Percentiles rank a stretch among this genome's conserved stretches.
These are phyloP conservation scores for Candida tallmaniae DNA, from an alignment of 805 yeast species.

Conservation along the genomic window DNA sequence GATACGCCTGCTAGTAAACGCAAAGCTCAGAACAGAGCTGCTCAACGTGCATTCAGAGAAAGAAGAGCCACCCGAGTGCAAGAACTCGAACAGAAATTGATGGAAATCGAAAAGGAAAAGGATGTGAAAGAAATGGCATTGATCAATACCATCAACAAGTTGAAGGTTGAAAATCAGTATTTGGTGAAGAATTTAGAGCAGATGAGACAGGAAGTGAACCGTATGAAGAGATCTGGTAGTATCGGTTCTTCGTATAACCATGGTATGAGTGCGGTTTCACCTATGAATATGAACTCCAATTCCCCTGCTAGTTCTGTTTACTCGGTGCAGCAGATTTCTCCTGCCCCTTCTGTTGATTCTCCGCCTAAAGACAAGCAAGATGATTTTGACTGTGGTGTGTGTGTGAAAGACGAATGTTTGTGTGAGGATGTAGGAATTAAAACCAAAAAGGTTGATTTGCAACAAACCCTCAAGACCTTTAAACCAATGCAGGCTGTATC, in stretches of 20 bases:
- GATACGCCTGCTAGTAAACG: conserved; percentile 83
- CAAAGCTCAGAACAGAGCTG: conserved; percentile 91
- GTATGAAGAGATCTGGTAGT: conserved; percentile 7
- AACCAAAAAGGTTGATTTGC: conserved; percentile 12
- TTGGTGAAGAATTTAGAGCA: conserved; percentile 41
- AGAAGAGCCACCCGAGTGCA: conserved; percentile 78
- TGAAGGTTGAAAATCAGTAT: conserved; percentile 42
- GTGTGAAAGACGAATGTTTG: conserved; percentile 62
- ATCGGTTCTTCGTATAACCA: not conserved
- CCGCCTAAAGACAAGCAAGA: conserved; percentile 28
- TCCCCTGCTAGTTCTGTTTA: conserved; percentile 28
- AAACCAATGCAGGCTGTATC: conserved; percentile 68
- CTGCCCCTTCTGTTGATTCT: conserved; percentile 48
- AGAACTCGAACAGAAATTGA: conserved; percentile 67
- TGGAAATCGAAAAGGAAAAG: conserved; percentile 63
- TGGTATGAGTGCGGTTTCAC: conserved; percentile 7
- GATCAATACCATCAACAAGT: conserved; percentile 47
- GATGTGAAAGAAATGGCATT: conserved; percentile 55
- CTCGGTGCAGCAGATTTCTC: conserved; percentile 47
- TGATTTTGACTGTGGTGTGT: conserved; percentile 57
- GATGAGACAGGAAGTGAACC: conserved; percentile 28
- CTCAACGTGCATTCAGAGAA: conserved; percentile 87
- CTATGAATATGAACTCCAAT: conserved; percentile 9
- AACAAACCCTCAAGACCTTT: conserved; percentile 38
- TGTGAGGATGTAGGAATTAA: conserved; percentile 54